A percentile compares a stretch with the other conserved stretches of the same genome.
Evolutionary conservation across 139 green algal species (phyloP).

Genomic region (Zygnema circumcarinatum): DNA sequence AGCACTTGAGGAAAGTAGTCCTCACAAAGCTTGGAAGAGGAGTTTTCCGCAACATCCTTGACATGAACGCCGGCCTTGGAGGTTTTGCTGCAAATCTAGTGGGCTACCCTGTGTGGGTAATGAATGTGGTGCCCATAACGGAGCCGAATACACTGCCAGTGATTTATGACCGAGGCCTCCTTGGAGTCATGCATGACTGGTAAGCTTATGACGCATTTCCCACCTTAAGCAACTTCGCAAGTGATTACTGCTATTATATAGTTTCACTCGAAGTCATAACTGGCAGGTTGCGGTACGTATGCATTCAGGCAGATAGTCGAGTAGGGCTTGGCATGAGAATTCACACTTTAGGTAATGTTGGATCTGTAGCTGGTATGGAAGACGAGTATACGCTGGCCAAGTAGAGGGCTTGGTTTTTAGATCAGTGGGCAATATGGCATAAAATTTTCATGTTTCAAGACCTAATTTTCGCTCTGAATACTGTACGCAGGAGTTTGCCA

Average conservation of each 20-base stretch:
- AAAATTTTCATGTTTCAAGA: too few species aligned
- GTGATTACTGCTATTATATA: neutral
- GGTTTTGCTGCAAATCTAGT: slow-evolving; percentile 43
- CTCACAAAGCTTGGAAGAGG: slow-evolving; percentile 16
- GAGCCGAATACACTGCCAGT: slow-evolving; percentile 34
- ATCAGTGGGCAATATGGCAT: too few species aligned
- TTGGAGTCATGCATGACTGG: slow-evolving; percentile 52
- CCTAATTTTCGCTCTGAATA: too few species aligned
- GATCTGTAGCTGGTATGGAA: too few species aligned
- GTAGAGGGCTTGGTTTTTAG: too few species aligned
- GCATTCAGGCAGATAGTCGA: too few species aligned
- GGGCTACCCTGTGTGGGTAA: slow-evolving; percentile 46
- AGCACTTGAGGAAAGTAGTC: slow-evolving; percentile 15
- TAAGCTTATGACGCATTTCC: slow-evolving; percentile 12
- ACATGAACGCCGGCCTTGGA: slow-evolving; percentile 50
- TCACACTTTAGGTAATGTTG: too few species aligned
- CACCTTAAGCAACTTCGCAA: neutral
- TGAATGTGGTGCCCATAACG: slow-evolving; percentile 41
- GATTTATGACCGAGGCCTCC: slow-evolving; percentile 54
- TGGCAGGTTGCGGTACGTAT: neutral
- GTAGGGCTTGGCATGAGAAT: too few species aligned
- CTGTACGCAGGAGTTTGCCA: too few species aligned
- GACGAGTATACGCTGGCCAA: too few species aligned
- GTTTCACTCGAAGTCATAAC: neutral
- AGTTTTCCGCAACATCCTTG: slow-evolving; percentile 45